Percentiles rank a stretch among this genome's conserved stretches.
phyloP scores from a whole-genome alignment of 2,329 filamentous ascomycete genomes.

The Mariannaea sp. region DNA sequence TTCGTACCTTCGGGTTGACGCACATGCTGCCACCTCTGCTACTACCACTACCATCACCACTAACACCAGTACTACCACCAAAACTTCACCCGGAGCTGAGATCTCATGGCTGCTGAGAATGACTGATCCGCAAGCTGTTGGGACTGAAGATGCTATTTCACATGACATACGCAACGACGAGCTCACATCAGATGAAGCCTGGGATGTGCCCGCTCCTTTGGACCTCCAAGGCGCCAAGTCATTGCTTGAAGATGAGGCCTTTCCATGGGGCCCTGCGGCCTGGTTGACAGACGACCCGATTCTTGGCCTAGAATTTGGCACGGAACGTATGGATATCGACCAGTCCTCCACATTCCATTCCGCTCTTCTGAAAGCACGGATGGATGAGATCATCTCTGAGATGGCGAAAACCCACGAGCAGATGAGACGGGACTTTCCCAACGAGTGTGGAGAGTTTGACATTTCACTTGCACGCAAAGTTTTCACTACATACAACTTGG shows the following conservation, averaged over 20 bases:
- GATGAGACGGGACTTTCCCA: neutral
- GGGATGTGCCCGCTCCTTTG: neutral
- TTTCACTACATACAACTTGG: constrained; percentile 14
- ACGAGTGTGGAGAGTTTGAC: neutral
- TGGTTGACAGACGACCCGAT: constrained; percentile 7
- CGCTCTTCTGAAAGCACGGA: neutral
- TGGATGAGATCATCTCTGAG: constrained; percentile 6
- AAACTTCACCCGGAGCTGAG: neutral
- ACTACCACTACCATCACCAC: no score
- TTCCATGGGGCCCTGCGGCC: neutral
- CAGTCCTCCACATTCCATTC: neutral
- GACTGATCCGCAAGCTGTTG: constrained; percentile 6
- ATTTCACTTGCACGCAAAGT: constrained; percentile 5
- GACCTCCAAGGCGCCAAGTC: neutral
- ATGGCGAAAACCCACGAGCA: constrained; percentile 2
- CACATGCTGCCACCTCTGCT: neutral
- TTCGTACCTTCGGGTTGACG: constrained; percentile 8
- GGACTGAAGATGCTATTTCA: constrained; percentile 5
- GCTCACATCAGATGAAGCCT: neutral
- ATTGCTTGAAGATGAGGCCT: neutral
- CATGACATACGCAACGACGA: neutral
- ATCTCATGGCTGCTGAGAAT: constrained; percentile 11
- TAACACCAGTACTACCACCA: no score
- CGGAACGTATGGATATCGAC: neutral
- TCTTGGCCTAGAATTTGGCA: neutral